phyloP scores from a whole-genome alignment of 192 early-diverging fungal genomes.

The Gamsiella multidivaricata region DNA sequence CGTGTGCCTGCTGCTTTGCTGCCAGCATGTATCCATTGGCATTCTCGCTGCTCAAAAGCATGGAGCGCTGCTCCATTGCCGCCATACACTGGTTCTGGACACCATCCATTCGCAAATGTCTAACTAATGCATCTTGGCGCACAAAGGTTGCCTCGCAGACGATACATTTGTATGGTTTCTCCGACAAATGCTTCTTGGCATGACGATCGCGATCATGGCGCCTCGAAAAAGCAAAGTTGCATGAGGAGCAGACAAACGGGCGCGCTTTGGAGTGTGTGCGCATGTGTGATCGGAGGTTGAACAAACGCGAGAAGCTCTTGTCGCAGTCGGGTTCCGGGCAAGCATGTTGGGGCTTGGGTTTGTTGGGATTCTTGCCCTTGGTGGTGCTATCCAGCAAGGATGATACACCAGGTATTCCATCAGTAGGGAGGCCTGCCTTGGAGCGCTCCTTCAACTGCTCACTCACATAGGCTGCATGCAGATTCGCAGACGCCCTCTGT shows the following conservation, averaged over 20 bases:
- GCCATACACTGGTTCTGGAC: constrained; percentile 52
- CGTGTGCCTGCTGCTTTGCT: constrained; percentile 44
- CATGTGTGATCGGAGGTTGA: constrained; percentile 87
- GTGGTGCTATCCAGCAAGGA: not conserved
- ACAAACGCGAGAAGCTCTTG: constrained; percentile 84
- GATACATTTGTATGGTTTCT: constrained; percentile 69
- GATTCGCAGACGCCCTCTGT: constrained; percentile 45
- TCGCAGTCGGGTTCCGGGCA: constrained; percentile 79
- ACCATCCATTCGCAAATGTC: constrained; percentile 52
- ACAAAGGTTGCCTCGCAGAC: constrained; percentile 61
- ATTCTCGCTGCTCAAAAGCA: constrained; percentile 26
- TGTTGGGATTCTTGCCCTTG: constrained; percentile 24
- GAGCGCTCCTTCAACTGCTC: constrained; percentile 37
- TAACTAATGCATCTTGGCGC: constrained; percentile 45
- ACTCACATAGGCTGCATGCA: constrained; percentile 51
- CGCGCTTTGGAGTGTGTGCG: constrained; percentile 79
- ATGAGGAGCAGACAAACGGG: constrained; percentile 73
- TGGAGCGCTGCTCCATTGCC: constrained; percentile 47
- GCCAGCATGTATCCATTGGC: constrained; percentile 39
- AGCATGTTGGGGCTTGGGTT: constrained; percentile 50
- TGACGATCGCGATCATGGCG: constrained; percentile 86
- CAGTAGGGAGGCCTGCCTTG: constrained; percentile 23
- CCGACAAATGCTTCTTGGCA: constrained; percentile 71
- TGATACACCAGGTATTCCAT: constrained; percentile 6
- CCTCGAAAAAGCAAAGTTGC: constrained; percentile 75